Conservation (phyloP, 2,329 filamentous ascomycete species). For the Sporothrix euskadiensis region DNA sequence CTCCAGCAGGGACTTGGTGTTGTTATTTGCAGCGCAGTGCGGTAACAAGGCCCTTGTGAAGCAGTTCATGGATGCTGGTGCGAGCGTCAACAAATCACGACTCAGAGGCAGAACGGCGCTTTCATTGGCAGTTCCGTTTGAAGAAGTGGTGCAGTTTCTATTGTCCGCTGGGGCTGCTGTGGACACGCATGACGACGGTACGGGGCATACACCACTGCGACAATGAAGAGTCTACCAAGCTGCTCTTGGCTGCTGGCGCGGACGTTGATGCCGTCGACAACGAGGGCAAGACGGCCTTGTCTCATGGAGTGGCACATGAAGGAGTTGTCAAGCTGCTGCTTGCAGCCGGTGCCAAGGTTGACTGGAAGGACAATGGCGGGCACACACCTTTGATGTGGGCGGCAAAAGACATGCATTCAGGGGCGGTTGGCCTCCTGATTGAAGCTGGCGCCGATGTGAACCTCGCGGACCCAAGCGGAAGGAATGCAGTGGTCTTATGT, state of each 20-base stretch:
- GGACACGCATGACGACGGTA: not conserved
- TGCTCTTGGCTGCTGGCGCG: not conserved
- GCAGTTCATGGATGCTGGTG: not conserved
- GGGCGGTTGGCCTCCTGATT: not conserved
- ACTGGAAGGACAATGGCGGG: not conserved
- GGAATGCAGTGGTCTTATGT: not conserved
- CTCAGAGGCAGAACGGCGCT: not conserved
- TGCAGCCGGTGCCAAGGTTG: not conserved
- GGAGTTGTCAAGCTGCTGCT: not conserved
- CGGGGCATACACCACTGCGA: not conserved
- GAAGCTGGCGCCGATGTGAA: not conserved
- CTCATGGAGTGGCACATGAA: not conserved
- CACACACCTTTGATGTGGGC: not conserved
- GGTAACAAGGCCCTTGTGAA: not conserved
- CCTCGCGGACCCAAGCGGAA: not conserved
- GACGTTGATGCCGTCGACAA: slow-evolving; percentile 22
- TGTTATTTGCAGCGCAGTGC: not conserved
- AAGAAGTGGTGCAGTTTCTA: not conserved
- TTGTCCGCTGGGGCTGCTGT: not conserved
- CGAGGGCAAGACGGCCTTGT: slow-evolving; percentile 25
- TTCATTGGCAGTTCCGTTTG: not conserved
- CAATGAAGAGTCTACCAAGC: no score
- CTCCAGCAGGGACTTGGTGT: not conserved
- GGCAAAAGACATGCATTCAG: not conserved
- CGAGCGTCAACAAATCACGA: not conserved